Evolutionary conservation across 495 filamentous ascomycete species (phyloP).

Genomic region (Penicillium goetzii): DNA sequence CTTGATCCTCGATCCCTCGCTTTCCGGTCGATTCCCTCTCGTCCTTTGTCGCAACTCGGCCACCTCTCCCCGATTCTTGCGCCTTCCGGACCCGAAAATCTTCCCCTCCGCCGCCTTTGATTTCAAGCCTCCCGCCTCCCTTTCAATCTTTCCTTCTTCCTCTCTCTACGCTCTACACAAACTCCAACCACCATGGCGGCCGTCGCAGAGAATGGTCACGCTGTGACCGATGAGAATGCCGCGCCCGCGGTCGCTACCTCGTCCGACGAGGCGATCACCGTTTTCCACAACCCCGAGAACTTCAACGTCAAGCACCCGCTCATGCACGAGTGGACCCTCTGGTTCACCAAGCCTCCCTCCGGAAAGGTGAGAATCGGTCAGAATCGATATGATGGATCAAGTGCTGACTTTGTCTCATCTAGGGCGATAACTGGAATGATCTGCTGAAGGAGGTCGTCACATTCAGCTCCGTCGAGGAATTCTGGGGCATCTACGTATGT

Average conservation of each 20-base stretch:
- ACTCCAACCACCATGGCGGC: constrained; percentile 44
- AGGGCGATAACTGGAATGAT: constrained; percentile 99
- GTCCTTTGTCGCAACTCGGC: not conserved
- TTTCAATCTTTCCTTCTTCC: constrained; percentile 27
- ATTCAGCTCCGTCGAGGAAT: constrained; percentile 98
- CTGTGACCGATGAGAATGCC: constrained; percentile 48
- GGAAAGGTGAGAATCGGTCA: constrained; percentile 71
- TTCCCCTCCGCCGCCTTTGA: constrained; percentile 25
- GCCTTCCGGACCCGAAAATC: constrained; percentile 40
- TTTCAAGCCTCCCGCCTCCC: constrained; percentile 25
- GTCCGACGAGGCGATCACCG: constrained; percentile 63
- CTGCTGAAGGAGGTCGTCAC: constrained; percentile 97
- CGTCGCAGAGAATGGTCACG: constrained; percentile 47
- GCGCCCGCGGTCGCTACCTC: constrained; percentile 37
- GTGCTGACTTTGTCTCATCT: constrained; percentile 8
- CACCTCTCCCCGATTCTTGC: constrained; percentile 28
- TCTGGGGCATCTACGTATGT: constrained; percentile 98
- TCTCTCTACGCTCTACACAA: constrained; percentile 20
- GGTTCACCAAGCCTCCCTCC: constrained; percentile 98
- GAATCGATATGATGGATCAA: not conserved
- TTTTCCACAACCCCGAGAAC: constrained; percentile 96
- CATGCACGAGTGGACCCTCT: constrained; percentile 95
- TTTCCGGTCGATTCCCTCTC: not conserved
- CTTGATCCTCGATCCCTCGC: not conserved
- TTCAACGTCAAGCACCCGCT: constrained; percentile 99